Base-by-base conservation (phyloP, 2,329 filamentous ascomycete species). In the Apiospora aurea region DNA sequence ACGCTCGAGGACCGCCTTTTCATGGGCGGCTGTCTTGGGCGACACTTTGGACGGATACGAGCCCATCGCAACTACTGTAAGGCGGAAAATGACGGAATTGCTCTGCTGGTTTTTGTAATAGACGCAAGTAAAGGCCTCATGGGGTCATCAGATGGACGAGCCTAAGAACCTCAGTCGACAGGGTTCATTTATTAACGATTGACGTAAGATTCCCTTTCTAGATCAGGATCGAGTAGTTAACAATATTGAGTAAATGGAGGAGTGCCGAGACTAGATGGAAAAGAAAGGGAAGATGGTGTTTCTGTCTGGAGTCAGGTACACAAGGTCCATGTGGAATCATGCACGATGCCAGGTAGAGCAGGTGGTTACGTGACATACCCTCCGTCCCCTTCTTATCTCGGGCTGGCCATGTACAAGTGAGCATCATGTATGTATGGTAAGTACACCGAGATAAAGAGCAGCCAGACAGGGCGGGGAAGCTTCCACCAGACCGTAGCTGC, bases 1-100 rank as follows among this genome's bases (percentile, higher is more conserved):
- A 24, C 83, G 83, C 73, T 86, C 83, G 24, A 85, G 76, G 49
- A 86, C 77, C 14, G 83, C 84, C 78, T 85, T 86, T 74, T 87
- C 84, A 51, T 82, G 78, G 4, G 75, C 67, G 5, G 76, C 73
- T 46, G 75, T 75, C 26, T 80, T 76, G 5, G 75, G 73, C 24
- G 77, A 73, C 64, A 78, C 70, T 75, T 82, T 87, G 34, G 86
- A 87, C 73, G 81, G 81, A 72, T 85, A 80, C 41, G 81, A 80
- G 69, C 86, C 86, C 86, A 87, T 87, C 38, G 69, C 74, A 76
- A 67, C 53, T 61, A 41, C 57, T 24, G 34, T 10, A n/a, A 64
- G 18, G 16, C 34, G 3, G 21, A 11, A 41, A 41, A 41, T 5
- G 21, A 14, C 13, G 34, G 57, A n/a, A 29, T 8, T 38, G 10